A percentile compares a stretch with the other conserved stretches of the same genome.
phyloP scores from a whole-genome alignment of 148 eudicot genomes.

The Arctostaphylos glauca region DNA sequence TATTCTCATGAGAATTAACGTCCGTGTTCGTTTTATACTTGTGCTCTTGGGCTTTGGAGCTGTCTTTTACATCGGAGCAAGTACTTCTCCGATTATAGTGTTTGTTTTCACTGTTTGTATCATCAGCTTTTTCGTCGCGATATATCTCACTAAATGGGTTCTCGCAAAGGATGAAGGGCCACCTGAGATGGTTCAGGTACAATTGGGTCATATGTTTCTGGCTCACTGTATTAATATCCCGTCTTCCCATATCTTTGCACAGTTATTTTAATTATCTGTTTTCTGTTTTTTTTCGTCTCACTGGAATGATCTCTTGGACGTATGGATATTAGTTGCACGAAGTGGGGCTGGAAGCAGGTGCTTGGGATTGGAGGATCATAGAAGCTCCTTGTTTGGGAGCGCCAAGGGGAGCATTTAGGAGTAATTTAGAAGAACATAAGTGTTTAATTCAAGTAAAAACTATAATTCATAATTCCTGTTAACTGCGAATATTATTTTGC shows the following conservation, averaged over 20 bases:
- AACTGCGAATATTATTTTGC: no score
- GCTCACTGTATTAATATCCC: not conserved
- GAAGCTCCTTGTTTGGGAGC: no score
- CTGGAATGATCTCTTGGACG: not conserved
- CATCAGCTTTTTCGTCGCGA: conserved; percentile 69
- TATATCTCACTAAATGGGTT: conserved; percentile 93
- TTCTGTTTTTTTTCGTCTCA: not conserved
- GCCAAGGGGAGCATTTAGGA: no score
- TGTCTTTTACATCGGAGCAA: conserved; percentile 83
- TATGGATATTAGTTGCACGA: not conserved
- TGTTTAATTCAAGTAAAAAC: no score
- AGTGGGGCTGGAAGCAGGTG: no score
- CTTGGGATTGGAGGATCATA: no score
- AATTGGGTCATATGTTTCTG: conserved; percentile 9
- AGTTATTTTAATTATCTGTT: not conserved
- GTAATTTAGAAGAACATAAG: no score
- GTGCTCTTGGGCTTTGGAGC: conserved; percentile 69
- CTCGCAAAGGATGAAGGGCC: conserved; percentile 97
- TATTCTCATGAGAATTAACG: conserved; percentile 71
- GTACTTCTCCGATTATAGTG: conserved; percentile 85
- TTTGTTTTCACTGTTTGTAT: conserved; percentile 88
- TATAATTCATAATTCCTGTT: no score
- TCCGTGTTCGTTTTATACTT: conserved; percentile 72
- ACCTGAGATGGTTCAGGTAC: conserved; percentile 94
- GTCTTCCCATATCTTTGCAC: not conserved